Conservation (phyloP, 1,139 yeast species). For the Debaryomyces sp. region DNA sequence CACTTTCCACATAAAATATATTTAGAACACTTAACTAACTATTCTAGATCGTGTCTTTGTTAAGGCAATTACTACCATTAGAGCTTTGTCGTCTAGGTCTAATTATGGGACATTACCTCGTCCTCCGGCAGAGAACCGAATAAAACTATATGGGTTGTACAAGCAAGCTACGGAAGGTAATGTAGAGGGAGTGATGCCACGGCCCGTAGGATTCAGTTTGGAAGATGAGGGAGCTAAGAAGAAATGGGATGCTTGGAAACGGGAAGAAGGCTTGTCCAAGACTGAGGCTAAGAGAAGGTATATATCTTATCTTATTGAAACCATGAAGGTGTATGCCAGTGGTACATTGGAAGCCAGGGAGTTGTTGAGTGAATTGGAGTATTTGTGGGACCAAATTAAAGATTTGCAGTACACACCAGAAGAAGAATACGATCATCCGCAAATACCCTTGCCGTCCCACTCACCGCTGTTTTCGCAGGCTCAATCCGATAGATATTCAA, state of each 20-base stretch:
- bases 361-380: constrained; percentile 65
- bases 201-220: constrained; percentile 61
- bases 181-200: constrained; percentile 65
- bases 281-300: constrained; percentile 77
- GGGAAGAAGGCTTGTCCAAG: constrained; percentile 68
- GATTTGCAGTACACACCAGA: constrained; percentile 46
- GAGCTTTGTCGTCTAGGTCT: constrained; percentile 69
- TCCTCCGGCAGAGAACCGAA: constrained; percentile 76
- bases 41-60: constrained; percentile 70
- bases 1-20: not conserved
- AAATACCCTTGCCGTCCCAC: constrained; percentile 34
- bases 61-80: constrained; percentile 78
- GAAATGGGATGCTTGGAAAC: constrained; percentile 88
- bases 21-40: constrained; percentile 17
- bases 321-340: constrained; percentile 72
- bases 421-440: constrained; percentile 27
- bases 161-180: constrained; percentile 91
- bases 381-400: constrained; percentile 74
- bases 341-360: constrained; percentile 72
- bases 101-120: constrained; percentile 74
- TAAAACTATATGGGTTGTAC: constrained; percentile 75
- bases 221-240: constrained; percentile 70
- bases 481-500: constrained; percentile 43
- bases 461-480: constrained; percentile 43
- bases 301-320: constrained; percentile 66